Conservation (phyloP, 2,329 filamentous ascomycete genomes). For the Celoporthe dispersa region DNA sequence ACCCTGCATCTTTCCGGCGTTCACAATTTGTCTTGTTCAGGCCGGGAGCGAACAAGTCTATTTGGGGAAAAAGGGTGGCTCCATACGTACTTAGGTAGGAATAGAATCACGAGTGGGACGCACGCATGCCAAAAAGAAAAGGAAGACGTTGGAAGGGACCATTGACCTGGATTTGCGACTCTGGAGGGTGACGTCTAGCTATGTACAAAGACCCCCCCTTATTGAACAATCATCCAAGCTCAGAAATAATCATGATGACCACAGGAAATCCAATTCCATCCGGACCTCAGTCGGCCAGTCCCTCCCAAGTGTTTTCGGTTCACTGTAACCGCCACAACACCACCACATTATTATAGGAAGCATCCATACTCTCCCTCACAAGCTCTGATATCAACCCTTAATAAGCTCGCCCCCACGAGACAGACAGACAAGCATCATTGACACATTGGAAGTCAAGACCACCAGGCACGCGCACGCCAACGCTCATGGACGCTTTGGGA, state of each 20-base stretch:
- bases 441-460: conserved; percentile 21
- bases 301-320: conserved; percentile 5
- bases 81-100: too few relatives aligned
- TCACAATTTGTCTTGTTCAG: too few relatives aligned
- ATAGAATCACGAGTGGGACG: neutral
- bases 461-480: neutral
- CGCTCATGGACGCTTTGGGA: conserved; percentile 13
- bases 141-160: conserved; percentile 1
- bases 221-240: neutral
- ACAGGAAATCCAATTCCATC: neutral
- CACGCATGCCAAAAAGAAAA: neutral
- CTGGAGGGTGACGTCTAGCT: neutral
- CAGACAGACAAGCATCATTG: conserved; percentile 13
- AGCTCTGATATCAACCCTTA: neutral
- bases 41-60: conserved; percentile 18
- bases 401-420: neutral
- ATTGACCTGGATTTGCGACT: conserved; percentile 22
- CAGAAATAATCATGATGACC: neutral
- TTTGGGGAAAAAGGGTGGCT: too few relatives aligned
- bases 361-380: conserved; percentile 11
- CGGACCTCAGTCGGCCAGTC: conserved; percentile 8
- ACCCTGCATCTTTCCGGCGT: too few relatives aligned
- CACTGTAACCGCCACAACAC: neutral
- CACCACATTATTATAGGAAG: conserved; percentile 5
- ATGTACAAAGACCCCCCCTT: conserved; percentile 12